Evolutionary conservation across 1,139 yeast species (phyloP).

Genomic region (Torulaspora globosa): DNA sequence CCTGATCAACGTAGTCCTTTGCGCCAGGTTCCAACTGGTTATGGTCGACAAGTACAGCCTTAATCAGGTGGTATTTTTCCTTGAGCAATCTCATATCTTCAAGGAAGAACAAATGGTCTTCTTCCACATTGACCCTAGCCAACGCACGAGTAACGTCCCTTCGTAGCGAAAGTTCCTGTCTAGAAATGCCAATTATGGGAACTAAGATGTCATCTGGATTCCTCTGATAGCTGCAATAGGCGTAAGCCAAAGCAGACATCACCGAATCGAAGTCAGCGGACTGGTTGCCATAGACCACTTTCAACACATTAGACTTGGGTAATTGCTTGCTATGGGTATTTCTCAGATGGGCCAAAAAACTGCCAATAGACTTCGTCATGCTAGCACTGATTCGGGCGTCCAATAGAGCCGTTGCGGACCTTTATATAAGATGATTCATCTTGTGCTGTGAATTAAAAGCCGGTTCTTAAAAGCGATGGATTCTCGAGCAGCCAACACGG

Average conservation of each 20-base stretch:
- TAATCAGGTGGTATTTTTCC: conserved; percentile 29
- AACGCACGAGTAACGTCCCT: conserved; percentile 65
- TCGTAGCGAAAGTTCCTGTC: conserved; percentile 60
- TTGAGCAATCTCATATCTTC: conserved; percentile 52
- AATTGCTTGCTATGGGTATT: conserved; percentile 7
- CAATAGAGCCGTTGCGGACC: not conserved
- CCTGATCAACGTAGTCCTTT: conserved; percentile 36
- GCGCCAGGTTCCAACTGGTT: conserved; percentile 60
- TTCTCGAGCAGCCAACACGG: conserved; percentile 1
- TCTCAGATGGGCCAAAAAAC: conserved; percentile 16
- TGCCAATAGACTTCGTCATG: conserved; percentile 13
- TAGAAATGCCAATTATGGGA: conserved; percentile 73
- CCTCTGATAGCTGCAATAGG: conserved; percentile 48
- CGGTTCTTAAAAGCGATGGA: not conserved
- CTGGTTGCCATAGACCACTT: conserved; percentile 78
- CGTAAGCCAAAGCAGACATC: conserved; percentile 64
- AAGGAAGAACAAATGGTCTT: conserved; percentile 52
- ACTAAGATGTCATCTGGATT: conserved; percentile 36
- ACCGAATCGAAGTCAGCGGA: conserved; percentile 86
- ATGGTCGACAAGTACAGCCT: conserved; percentile 74
- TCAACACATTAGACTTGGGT: conserved; percentile 6
- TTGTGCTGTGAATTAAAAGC: not conserved
- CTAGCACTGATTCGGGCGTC: not conserved
- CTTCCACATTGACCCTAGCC: conserved; percentile 45
- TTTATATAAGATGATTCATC: not conserved